Evolutionary conservation across 208 protist species (phyloP), one percentile per base, ranked within the genome.

Genomic region (Acanthamoeba sp.): DNA sequence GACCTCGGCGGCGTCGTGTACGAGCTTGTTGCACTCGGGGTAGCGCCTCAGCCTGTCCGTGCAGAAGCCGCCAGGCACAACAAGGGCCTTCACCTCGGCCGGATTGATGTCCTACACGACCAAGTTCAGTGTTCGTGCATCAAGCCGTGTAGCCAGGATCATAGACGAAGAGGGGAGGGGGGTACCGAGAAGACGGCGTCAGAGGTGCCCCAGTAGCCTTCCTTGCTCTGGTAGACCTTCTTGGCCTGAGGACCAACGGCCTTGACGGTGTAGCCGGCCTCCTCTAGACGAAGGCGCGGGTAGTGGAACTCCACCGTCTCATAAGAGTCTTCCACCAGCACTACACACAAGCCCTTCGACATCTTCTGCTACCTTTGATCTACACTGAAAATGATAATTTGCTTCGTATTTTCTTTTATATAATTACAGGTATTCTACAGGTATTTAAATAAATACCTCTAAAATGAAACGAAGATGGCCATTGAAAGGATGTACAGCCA

Each of bases 271-370:
- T 91, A 95, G 42, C 94, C 94, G 42, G 84, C 94, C 91, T 95
- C 94, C 34, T 84, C 38, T 0, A 95, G 57, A n/a, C 94, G 94
- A 3, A 95, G 78, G 2, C 27, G 64, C 24, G 94, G 94, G 91
- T 95, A 95, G 78, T 95, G 94, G 29, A 91, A 94, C 69, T 95
- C 94, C 64, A 95, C 62, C 27, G 52, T 84, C 78, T 95, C 94
- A 29, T 91, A 95, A 7, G 52, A 88, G 50, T 95, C 94, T 55
- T 95, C 94, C 52, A 92, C 94, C 32, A 95, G 34, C 36, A 95
- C 94, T 9, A 95, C 94, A 42, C 52, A 57, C 64, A 94, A 78
- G 57, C 52, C 82, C 69, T 45, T 96, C 95, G 88, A 98, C 98
- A 92, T 98, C 97, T 71, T 84, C 18, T 32, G 38, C 5, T 5